Evolutionary conservation across 495 filamentous ascomycete genomes (phyloP), one percentile per base, ranked within the genome.

Genomic region (Trichocladium uniseriatum): DNA sequence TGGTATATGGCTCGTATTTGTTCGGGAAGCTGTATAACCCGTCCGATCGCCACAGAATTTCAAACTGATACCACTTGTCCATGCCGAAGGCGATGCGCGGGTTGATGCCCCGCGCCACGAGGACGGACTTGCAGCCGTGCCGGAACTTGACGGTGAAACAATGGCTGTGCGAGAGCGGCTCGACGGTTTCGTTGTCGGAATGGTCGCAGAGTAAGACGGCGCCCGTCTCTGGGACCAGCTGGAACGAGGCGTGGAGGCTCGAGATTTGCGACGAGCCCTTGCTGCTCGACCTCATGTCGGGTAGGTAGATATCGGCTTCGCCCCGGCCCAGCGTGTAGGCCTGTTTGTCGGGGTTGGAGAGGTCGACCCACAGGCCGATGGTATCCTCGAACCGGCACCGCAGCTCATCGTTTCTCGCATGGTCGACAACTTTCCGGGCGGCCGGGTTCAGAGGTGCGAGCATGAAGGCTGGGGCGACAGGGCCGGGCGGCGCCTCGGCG

Each of bases 101-200:
- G 46, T 66, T 66, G 39, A 64, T 62, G 2, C 61, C 59, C 1
- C 38, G 44, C 0, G 59, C 61, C 32, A 66, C 54, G 6, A 68
- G 29, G 14, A 68, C 57, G 5, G 61, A 60, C n/a, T 52, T 53
- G n/a, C 41, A 21, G 32, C 43, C 43, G 29, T 31, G 34, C 13
- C 38, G 57, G 13, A 65, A 60, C 31, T 53, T 52, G 20, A 65
- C 45, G 0, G 56, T 56, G 20, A 44, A 46, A 34, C 41, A 31
- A 20, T 39, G 38, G 41, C 21, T 31, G 42, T 46, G 24, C 0
- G 40, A 31, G 41, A 56, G 56, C 6, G 55, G 52, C 29, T 64
- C 53, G 13, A 62, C 61, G 19, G 41, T 56, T 7, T 19, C 3
- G 16, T 53, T 28, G 0, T 44, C 41, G 15, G 64, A 60, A 16